Base-by-base conservation (phyloP, 352 stramenopile genomes). In the Globisporangium polare region DNA sequence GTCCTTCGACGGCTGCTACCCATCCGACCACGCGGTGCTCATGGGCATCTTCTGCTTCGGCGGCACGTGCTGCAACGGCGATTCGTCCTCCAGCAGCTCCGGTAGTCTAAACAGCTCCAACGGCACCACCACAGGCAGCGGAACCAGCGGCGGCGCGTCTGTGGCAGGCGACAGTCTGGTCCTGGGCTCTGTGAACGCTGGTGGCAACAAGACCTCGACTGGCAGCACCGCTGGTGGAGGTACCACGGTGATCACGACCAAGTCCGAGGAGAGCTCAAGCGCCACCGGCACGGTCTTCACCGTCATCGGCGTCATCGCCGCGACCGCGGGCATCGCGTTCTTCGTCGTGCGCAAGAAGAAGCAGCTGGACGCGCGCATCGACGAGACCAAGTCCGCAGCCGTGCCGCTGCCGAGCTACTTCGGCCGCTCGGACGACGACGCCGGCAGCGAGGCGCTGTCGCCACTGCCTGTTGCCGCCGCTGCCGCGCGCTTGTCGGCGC, bases 1-100 rank as follows among this genome's bases (percentile, higher is more conserved):
- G 39, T 45, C 74, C 17, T 92, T 89, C 51, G 53, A 72, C 24
- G 80, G 80, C 5, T 92, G 83, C 70, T 92, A 92, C 59, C 76
- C 83, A 22, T 92, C 83, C 1, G 83, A 92, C 46, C 83, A 92
- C 67, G 83, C 83, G 0, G 79, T 69, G 17, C 58, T 90, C 12
- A 22, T 89, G 18, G 69, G 70, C n/a, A 73, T 52, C 18, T 92
- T 81, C 63, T 92, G 83, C 63, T 57, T 89, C 26, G 71, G 72
- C 3, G 79, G 80, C 27, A 69, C 67, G 24, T 92, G 83, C 63
- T 91, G 83, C 58, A 54, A 41, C 17, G 67, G 67, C 33, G 71
- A 77, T 45, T 71, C 67, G 13, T 72, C 73, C 20, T 69, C 64
- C 5, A 58, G 35, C 46, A 22, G 31, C 5, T 47, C 50, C 0